Evolutionary conservation across 331 rosid genomes (phyloP), one percentile per base, ranked within the genome.

Genomic region (Prunus yedoensis): DNA sequence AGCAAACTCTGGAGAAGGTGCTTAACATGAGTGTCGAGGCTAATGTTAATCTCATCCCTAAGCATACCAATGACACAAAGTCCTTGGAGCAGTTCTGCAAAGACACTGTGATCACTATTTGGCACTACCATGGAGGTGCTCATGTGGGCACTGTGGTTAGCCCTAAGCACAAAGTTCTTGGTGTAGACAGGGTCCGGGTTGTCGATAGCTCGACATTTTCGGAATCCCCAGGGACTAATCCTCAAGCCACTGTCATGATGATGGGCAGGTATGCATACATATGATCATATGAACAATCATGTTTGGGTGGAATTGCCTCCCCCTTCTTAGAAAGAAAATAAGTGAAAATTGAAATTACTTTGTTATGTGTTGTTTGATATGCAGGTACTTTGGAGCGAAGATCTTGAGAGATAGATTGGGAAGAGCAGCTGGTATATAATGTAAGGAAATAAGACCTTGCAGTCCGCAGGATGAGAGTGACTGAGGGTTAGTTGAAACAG

Each of bases 51-150:
- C 74, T 90, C 70, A 76, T 90, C n/a, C 99, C 96, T 10, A 89
- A 84, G 72, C 90, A 92, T 57, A 63, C 75, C 60, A 87, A 92
- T 77, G 97, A 92, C 87, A 90, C 99, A 2, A 60, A 73, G 53
- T 95, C 97, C 59, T 3, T 95, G 16, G 88, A 90, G 77, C 99
- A 90, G 82, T 95, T 90, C 71, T 95, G 99, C 85, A 88, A 52
- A 65, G 99, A 95, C 89, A 89, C 97, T 76, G 97, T 95, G 70
- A 90, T 87, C 92, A 95, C 97, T 30, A 95, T 95, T 70, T 95
- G 99, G 99, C 99, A 95, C 72, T 95, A 90, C 80, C 99, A 95
- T 74, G 97, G 99, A 38, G 99, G 99, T 49, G 84, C 92, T 66
- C 97, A 86, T 64, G 92, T 95, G 47, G 97, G 93, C 75, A 90